Base-by-base conservation (phyloP, 2,329 filamentous ascomycete species). In the Emmonsiellopsis sp. region DNA sequence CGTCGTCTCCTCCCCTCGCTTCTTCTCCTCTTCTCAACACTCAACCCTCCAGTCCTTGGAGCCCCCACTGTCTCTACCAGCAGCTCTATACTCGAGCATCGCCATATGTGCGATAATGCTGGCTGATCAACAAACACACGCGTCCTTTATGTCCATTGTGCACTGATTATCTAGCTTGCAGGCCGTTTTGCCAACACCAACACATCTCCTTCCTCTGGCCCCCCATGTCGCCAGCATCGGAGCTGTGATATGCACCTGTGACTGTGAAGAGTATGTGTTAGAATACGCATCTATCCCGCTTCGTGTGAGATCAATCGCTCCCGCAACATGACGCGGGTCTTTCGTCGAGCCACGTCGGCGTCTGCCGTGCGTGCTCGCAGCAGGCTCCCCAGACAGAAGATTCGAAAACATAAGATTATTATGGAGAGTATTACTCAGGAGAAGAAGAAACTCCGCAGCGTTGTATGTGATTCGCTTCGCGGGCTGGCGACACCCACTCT, bases 381-480 rank as follows among this genome's bases (percentile, higher is more conserved):
- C 57, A 65, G 65, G 53, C 61, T 61, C 20, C 54, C 63, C 26
- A 67, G 65, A 56, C 63, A 63, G 57, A 69, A 66, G 58, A 59
- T 65, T 55, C 69, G 68, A 54, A 74, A 70, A 54, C 73, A 83
- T 67, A 83, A 82, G 63, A 76, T 83, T 49, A 73, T 84, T 31
- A 69, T 83, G 54, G 79, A 82, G 63, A 75, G 73, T 13, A 70
- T 83, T 45, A 76, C 79, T 2, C 78, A 79, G 57, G 78, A 80
- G 63, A 82, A 82, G 68, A 81, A 79, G 63, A 83, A 80, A 61
- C 72, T 83, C 46, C 73, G 76, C 51, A 76, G 78, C 56, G 69
- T 75, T 53, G 75, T 77, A 69, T 63, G 75, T 69, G 57, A 41
- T 52, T 32, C 16, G 37, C 52, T 34, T 34, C 11, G 38, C 50